Percentiles rank a stretch among this genome's conserved stretches.
Evolutionary conservation across 768 basidiomycete species (phyloP).

Genomic region (Coprinopsis marcescibilis): DNA sequence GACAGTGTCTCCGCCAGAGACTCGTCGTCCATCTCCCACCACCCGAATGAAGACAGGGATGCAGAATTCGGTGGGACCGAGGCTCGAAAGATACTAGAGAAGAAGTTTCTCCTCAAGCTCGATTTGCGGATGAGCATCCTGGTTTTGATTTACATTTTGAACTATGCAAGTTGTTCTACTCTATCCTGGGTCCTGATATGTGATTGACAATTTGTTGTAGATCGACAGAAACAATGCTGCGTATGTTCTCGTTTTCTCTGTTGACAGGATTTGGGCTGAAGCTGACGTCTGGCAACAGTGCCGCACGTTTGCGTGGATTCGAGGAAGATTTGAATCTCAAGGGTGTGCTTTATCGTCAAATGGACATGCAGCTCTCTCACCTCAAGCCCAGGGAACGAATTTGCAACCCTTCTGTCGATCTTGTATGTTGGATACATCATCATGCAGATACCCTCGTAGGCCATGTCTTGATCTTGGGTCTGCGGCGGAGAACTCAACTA

Average conservation of each 20-base stretch:
- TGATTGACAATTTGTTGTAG: slow-evolving; percentile 25
- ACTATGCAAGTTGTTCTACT: slow-evolving; percentile 31
- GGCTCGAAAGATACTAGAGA: slow-evolving; percentile 42
- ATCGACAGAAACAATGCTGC: slow-evolving; percentile 75
- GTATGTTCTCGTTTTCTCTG: slow-evolving; percentile 28
- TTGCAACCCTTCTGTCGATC: slow-evolving; percentile 61
- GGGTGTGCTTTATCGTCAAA: slow-evolving; percentile 19
- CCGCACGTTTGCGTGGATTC: slow-evolving; percentile 67
- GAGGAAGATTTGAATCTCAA: slow-evolving; percentile 60
- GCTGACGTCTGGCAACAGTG: slow-evolving; percentile 32
- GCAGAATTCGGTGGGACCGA: slow-evolving; percentile 46
- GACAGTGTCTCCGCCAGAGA: background rate
- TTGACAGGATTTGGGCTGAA: background rate
- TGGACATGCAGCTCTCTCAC: background rate
- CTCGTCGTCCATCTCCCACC: background rate
- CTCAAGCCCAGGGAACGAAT: slow-evolving; percentile 39
- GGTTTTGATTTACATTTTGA: slow-evolving; percentile 46
- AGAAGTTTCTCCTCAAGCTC: slow-evolving; percentile 47
- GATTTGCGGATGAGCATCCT: slow-evolving; percentile 53
- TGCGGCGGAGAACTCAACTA: background rate
- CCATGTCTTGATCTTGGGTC: slow-evolving; percentile 3
- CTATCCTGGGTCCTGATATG: slow-evolving; percentile 5
- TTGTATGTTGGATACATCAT: slow-evolving; percentile 71
- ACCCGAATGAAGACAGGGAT: slow-evolving; percentile 21
- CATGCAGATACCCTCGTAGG: slow-evolving; percentile 78